Base-by-base conservation (phyloP, 2,329 filamentous ascomycete genomes). In the Claviceps capensis region DNA sequence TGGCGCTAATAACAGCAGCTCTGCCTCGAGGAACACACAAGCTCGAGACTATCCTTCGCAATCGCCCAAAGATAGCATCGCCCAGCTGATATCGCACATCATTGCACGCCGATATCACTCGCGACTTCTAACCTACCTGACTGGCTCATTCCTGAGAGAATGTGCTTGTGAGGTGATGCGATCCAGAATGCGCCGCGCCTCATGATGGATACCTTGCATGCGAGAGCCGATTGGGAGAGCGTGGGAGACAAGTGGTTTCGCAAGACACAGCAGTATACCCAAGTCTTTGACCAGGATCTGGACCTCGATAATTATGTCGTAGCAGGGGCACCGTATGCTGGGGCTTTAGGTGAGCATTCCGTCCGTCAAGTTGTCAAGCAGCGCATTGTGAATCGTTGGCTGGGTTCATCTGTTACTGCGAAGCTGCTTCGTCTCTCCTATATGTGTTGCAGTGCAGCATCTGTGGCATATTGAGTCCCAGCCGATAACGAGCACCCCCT, bases 261-360 rank as follows among this genome's bases (percentile, higher is more conserved):
- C 67, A 96, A 95, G 73, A 83, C 87, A 53, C 86, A 91, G 69
- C 81, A 95, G 55, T 98, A 97, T 74, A 90, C 89, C 55, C 86
- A 83, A 58, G 80, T 97, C 58, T 98, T 97, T 67, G 89, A 95
- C 69, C 81, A 86, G 64, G 89, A 95, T 65, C 76, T 96, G 56
- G 90, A 98, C 71, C 79, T 98, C 59, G 90, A 96, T 73, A 94
- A 93, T 72, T 95, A 94, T 72, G 78, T 91, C 62, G 83, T 96
- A 63, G 83, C 85, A 53, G 93, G 90, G 63, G 94, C 93, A 66
- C 89, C 89, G 23, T 96, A 93, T 68, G 89, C 86, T 62, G 93
- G 93, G 62, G 90, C 93, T 65, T 76, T 97, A 73, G 90, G 90
- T 95, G 81, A 67, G 76, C 61, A 16, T 19, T 41, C 17, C 22